phyloP scores from a whole-genome alignment of 805 yeast genomes.

The Candida odintsovae region DNA sequence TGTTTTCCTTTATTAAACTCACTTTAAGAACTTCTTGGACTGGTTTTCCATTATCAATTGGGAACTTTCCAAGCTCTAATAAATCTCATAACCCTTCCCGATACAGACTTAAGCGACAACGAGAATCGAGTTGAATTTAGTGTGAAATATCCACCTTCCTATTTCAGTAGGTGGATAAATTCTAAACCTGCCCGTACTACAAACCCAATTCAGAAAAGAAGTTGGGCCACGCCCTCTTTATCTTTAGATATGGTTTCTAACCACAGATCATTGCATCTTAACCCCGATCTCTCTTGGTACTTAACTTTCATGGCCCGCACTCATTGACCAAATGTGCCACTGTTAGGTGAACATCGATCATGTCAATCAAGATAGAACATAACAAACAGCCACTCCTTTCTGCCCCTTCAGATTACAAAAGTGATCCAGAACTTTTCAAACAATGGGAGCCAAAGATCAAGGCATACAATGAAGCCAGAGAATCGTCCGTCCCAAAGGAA shows the following conservation, averaged over 20 bases:
- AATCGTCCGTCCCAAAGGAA: slow-evolving; percentile 19
- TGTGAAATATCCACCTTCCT: not conserved
- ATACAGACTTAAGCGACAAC: not conserved
- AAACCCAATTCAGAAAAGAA: no score
- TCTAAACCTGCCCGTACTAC: no score
- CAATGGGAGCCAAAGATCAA: slow-evolving; percentile 22
- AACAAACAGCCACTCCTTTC: slow-evolving; percentile 11
- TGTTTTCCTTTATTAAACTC: no score
- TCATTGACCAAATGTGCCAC: not conserved
- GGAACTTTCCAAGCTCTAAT: not conserved
- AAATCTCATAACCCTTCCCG: not conserved
- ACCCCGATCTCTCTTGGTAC: no score
- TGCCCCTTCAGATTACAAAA: slow-evolving; percentile 7
- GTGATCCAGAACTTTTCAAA: slow-evolving; percentile 15
- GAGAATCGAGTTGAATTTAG: not conserved
- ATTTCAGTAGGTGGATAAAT: no score
- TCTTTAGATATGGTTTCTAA: no score
- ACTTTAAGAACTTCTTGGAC: no score
- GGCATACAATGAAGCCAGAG: slow-evolving; percentile 17
- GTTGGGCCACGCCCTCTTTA: no score
- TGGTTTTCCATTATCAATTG: no score
- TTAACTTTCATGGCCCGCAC: not conserved
- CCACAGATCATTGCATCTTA: no score
- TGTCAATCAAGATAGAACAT: slow-evolving; percentile 12
- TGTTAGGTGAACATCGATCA: not conserved